A percentile compares a stretch with the other conserved stretches of the same genome.
These are phyloP conservation scores for Acmispon strigosus DNA, from an alignment of 306 rosid species.

Conservation along the genomic window DNA sequence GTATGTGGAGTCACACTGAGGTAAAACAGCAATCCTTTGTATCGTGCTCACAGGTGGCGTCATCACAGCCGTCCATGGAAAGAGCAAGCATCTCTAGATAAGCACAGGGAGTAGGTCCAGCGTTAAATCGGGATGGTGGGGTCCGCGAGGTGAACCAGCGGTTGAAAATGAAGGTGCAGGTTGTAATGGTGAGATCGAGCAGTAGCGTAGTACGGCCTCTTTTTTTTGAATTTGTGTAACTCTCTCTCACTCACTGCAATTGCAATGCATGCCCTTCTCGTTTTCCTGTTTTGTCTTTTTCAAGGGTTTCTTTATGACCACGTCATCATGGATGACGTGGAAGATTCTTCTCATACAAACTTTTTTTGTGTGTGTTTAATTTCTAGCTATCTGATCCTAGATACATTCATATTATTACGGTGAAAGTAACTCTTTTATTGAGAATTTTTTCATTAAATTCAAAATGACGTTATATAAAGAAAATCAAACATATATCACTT, in stretches of 20 bases:
- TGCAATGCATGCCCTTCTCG: background rate
- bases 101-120: background rate
- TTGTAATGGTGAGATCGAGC: background rate
- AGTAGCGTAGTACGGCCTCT: background rate
- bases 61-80: background rate
- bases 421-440: too few relatives aligned
- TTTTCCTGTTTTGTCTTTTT: too few relatives aligned
- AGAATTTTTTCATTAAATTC: too few relatives aligned
- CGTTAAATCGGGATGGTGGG: background rate
- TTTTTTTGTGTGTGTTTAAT: too few relatives aligned
- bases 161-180: background rate
- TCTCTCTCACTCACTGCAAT: background rate
- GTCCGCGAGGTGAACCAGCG: background rate
- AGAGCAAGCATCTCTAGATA: too few relatives aligned
- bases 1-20: conserved; percentile 18
- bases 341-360: conserved; percentile 20
- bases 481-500: too few relatives aligned
- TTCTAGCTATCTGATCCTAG: too few relatives aligned
- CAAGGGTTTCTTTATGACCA: background rate
- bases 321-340: background rate
- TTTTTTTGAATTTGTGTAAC: background rate
- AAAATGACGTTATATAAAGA: too few relatives aligned
- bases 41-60: conserved; percentile 6
- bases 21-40: conserved; percentile 16
- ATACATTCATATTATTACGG: too few relatives aligned